A percentile compares a stretch with the other conserved stretches of the same genome.
phyloP scores from a whole-genome alignment of 2,329 filamentous ascomycete species.

The Arthrobotrys megalospora region DNA sequence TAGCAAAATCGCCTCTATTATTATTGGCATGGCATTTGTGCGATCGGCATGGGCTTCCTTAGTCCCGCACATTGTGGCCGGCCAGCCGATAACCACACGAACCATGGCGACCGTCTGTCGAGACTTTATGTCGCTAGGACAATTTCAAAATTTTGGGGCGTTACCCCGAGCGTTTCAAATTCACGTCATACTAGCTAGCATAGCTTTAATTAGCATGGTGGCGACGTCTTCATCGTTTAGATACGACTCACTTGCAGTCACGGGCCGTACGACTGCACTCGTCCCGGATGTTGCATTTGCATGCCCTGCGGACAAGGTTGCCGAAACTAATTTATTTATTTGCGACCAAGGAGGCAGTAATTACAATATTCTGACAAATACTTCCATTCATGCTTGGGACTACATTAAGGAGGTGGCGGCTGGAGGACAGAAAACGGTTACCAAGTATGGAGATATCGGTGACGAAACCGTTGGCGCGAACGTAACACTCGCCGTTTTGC shows the following conservation, averaged over 20 bases:
- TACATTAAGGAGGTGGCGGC: background rate
- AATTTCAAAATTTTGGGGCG: conserved; percentile 2
- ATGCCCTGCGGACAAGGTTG: background rate
- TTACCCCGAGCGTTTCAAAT: background rate
- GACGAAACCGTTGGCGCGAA: background rate
- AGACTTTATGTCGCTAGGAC: background rate
- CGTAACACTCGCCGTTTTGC: background rate
- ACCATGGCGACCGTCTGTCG: background rate
- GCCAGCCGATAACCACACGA: background rate
- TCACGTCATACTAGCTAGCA: background rate
- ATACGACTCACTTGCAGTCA: background rate
- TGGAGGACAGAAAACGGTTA: background rate
- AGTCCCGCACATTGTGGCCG: background rate
- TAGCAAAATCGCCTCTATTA: background rate
- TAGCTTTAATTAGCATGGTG: background rate
- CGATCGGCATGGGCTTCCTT: conserved; percentile 2
- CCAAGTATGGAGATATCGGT: background rate
- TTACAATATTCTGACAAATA: background rate
- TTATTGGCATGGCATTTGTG: background rate
- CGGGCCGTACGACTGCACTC: background rate
- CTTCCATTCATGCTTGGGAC: background rate
- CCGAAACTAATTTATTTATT: background rate
- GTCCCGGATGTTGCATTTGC: background rate
- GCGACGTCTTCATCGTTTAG: background rate
- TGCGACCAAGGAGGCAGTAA: background rate